phyloP scores from a whole-genome alignment of 495 filamentous ascomycete genomes.

The Xylaria scruposa region DNA sequence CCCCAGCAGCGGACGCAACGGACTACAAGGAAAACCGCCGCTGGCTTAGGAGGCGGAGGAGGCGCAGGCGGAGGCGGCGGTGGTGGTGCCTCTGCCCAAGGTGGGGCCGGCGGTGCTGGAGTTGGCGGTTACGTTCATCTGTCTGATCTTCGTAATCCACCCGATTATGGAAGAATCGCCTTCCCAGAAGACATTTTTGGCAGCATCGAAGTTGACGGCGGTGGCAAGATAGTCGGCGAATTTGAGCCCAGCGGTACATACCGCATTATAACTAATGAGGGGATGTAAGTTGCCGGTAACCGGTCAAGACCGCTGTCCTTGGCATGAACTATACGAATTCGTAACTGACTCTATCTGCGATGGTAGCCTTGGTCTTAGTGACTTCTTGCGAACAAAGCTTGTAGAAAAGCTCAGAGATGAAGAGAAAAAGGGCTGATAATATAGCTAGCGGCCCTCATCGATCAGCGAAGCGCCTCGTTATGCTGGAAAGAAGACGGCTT shows the following conservation, averaged over 20 bases:
- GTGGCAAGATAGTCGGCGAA: slow-evolving; percentile 73
- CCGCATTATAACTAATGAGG: slow-evolving; percentile 70
- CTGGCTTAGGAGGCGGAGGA: slow-evolving; percentile 50
- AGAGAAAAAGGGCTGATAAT: slow-evolving; percentile 43
- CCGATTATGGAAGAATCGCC: slow-evolving; percentile 89
- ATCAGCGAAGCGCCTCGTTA: neutral
- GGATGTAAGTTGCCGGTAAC: slow-evolving; percentile 62
- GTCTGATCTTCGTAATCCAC: slow-evolving; percentile 79
- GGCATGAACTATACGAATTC: neutral
- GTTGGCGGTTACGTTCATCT: slow-evolving; percentile 91
- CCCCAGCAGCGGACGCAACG: slow-evolving; percentile 44
- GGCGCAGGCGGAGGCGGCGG: slow-evolving; percentile 63
- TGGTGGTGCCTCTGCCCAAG: slow-evolving; percentile 80
- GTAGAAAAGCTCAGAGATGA: slow-evolving; percentile 56
- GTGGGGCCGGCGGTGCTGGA: slow-evolving; percentile 81
- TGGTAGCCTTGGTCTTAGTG: slow-evolving; percentile 59
- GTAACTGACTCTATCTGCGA: slow-evolving; percentile 29
- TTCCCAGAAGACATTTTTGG: slow-evolving; percentile 94
- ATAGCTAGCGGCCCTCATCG: neutral
- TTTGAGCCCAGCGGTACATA: slow-evolving; percentile 73
- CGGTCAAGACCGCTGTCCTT: neutral
- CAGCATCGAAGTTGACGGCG: slow-evolving; percentile 81
- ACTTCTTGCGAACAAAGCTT: slow-evolving; percentile 62
- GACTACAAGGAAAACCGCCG: slow-evolving; percentile 29
- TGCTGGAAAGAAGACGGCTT: neutral